These are phyloP conservation scores for Penicillium sp. DNA, from an alignment of 2,329 filamentous ascomycete genomes.

Conservation along the genomic window DNA sequence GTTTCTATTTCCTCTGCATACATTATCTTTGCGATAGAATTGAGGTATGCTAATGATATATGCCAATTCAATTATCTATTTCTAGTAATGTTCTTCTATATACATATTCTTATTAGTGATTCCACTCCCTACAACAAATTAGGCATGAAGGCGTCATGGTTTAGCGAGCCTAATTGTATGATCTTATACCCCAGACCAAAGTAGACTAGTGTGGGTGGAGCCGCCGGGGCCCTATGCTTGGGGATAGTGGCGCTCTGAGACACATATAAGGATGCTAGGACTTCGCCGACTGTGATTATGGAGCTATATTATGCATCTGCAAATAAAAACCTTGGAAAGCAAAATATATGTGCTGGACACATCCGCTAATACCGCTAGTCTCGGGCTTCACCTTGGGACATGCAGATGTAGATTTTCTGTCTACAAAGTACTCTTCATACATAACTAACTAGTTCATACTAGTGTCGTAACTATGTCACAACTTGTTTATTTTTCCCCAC, in stretches of 20 bases:
- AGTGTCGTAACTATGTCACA: neutral
- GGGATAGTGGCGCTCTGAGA: neutral
- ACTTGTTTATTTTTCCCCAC: neutral
- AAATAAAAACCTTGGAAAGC: neutral
- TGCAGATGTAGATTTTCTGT: neutral
- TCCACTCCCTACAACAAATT: neutral
- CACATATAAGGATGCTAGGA: neutral
- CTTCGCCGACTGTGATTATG: neutral
- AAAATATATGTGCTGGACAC: neutral
- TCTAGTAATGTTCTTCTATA: neutral
- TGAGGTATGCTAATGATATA: conserved; percentile 4
- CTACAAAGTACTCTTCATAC: neutral
- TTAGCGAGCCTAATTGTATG: neutral
- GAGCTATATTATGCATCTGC: neutral
- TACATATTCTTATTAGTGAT: too few relatives aligned
- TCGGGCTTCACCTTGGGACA: neutral
- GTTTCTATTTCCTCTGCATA: neutral
- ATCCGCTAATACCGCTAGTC: neutral
- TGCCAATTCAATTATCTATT: neutral
- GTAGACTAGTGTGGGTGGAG: neutral
- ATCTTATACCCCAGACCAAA: neutral
- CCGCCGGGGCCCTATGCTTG: neutral
- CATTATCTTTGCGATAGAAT: conserved; percentile 3
- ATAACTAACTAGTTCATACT: neutral
- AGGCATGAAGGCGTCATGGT: neutral